These are phyloP conservation scores for Linnemannia zychae DNA, from an alignment of 192 early-diverging fungal species.

Conservation along the genomic window DNA sequence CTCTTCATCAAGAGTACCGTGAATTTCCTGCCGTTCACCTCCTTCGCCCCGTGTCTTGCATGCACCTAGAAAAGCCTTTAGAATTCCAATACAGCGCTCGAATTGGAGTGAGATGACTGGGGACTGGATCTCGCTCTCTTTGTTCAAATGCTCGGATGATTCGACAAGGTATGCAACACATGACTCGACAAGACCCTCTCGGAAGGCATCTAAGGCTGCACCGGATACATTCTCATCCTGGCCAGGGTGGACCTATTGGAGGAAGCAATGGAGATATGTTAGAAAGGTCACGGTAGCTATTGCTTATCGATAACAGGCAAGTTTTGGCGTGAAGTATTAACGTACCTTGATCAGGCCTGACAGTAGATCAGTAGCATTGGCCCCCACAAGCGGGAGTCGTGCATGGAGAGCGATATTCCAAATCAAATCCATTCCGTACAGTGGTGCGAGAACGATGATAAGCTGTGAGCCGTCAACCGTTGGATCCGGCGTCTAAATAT, in stretches of 20 bases:
- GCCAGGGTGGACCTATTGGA: constrained; percentile 29
- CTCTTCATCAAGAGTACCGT: constrained; percentile 60
- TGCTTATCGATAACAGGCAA: background rate
- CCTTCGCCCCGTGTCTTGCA: constrained; percentile 19
- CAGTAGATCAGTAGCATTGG: constrained; percentile 52
- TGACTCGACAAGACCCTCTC: constrained; percentile 57
- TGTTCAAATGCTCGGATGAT: constrained; percentile 34
- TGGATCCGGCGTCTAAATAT: constrained; percentile 15
- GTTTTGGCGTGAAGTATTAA: background rate
- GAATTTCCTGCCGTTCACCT: constrained; percentile 30
- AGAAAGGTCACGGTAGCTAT: background rate
- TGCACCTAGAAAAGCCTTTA: constrained; percentile 54
- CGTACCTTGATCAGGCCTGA: constrained; percentile 45
- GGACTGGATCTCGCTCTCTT: constrained; percentile 17
- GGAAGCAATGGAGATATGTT: background rate
- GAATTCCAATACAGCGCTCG: constrained; percentile 59
- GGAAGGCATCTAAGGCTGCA: constrained; percentile 40
- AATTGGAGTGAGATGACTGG: constrained; percentile 47
- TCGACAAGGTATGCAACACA: constrained; percentile 56
- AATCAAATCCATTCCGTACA: constrained; percentile 60
- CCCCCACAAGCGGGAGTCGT: constrained; percentile 47
- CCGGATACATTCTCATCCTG: constrained; percentile 26
- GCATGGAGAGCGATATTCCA: constrained; percentile 62
- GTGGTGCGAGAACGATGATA: constrained; percentile 43
- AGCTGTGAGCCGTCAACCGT: constrained; percentile 13